Percentiles rank a stretch among this genome's conserved stretches.
phyloP scores from a whole-genome alignment of 805 yeast species.

The Kodamaea sagamina region DNA sequence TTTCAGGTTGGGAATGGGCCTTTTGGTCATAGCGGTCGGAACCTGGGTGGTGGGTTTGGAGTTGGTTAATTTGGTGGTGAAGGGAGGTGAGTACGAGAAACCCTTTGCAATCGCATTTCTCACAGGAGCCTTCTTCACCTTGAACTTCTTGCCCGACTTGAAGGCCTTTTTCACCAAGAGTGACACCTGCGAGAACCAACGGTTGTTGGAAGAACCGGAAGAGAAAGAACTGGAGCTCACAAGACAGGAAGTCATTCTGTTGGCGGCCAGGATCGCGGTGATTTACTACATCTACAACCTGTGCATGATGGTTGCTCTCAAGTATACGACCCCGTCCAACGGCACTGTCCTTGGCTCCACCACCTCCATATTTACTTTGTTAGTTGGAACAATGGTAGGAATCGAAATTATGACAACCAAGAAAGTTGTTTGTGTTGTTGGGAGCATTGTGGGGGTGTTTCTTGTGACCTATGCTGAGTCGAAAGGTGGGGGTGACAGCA shows the following conservation, averaged over 20 bases:
- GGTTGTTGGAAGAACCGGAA: background rate
- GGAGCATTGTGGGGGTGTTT: constrained; percentile 50
- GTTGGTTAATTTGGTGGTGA: constrained; percentile 49
- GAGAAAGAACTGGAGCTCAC: constrained; percentile 21
- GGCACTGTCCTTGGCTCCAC: constrained; percentile 54
- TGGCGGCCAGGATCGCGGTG: constrained; percentile 43
- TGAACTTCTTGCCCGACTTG: constrained; percentile 47
- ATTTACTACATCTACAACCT: constrained; percentile 46
- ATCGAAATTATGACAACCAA: constrained; percentile 45
- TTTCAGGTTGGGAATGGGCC: constrained; percentile 46
- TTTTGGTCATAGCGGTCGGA: constrained; percentile 42
- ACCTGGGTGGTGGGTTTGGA: constrained; percentile 55
- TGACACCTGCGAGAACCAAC: constrained; percentile 13
- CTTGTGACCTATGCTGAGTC: constrained; percentile 44
- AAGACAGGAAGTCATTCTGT: constrained; percentile 29
- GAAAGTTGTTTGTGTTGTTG: constrained; percentile 44
- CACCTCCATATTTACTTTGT: constrained; percentile 51
- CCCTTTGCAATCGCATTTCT: constrained; percentile 50
- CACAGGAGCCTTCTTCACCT: constrained; percentile 48
- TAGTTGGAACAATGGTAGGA: constrained; percentile 42
- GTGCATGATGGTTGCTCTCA: constrained; percentile 43
- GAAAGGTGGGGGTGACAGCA: constrained; percentile 24
- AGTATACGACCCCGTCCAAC: constrained; percentile 55
- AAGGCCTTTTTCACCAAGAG: constrained; percentile 14
- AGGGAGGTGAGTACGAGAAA: constrained; percentile 49